Conservation (phyloP, 352 stramenopile species). For the Phytophthora palmivora region DNA sequence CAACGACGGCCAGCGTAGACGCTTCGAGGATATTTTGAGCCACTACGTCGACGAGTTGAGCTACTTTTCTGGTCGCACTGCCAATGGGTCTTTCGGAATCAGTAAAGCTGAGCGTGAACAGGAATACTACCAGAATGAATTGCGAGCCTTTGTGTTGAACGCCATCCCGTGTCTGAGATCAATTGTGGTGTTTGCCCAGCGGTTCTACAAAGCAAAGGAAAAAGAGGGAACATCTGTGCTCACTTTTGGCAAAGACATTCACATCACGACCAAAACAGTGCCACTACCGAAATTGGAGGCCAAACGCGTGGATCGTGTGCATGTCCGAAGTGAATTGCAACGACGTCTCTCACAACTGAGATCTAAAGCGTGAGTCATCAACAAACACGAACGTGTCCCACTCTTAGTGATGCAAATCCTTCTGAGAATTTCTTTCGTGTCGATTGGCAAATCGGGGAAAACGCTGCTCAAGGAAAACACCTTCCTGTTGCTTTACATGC, state of each 20-base stretch:
- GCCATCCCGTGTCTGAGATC: conserved; percentile 32
- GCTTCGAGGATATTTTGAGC: conserved; percentile 59
- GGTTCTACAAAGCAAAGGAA: conserved; percentile 59
- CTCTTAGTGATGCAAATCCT: conserved; percentile 15
- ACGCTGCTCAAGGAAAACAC: neutral
- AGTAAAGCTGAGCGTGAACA: conserved; percentile 39
- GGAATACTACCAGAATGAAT: conserved; percentile 75
- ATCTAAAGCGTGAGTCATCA: neutral
- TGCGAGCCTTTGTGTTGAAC: conserved; percentile 51
- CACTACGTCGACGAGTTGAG: conserved; percentile 55
- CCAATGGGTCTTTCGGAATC: conserved; percentile 38
- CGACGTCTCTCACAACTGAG: conserved; percentile 30
- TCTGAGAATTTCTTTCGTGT: conserved; percentile 33
- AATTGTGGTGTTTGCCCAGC: conserved; percentile 62
- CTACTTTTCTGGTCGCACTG: conserved; percentile 57
- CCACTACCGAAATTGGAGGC: conserved; percentile 70
- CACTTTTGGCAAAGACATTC: conserved; percentile 70
- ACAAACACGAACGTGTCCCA: conserved; percentile 14
- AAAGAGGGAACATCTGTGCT: conserved; percentile 56
- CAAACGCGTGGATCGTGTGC: conserved; percentile 57
- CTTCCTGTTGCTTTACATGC: conserved; percentile 1
- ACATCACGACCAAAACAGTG: conserved; percentile 58
- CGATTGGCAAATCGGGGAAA: conserved; percentile 9
- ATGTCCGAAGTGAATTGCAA: conserved; percentile 58
- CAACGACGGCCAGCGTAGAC: conserved; percentile 41